Percentiles rank a stretch among this genome's conserved stretches.
These are phyloP conservation scores for Monilinia fructicola DNA, from an alignment of 2,329 filamentous ascomycete species.

Conservation along the genomic window DNA sequence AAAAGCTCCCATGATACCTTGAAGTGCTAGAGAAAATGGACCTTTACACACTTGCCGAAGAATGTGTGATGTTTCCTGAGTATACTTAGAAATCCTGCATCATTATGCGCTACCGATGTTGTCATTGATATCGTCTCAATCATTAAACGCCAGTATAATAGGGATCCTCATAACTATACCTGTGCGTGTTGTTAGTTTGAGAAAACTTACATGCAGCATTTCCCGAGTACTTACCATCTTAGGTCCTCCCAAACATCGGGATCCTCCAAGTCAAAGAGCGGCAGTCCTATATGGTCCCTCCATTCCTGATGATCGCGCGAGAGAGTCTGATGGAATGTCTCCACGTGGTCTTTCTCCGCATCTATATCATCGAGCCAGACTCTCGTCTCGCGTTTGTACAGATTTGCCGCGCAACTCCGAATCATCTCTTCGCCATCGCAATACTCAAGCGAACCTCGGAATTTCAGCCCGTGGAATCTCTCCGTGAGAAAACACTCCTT, in stretches of 20 bases:
- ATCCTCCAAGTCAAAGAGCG: background rate
- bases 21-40: background rate
- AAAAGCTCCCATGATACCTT: background rate
- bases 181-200: background rate
- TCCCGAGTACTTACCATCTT: too few relatives aligned
- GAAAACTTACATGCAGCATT: too few relatives aligned
- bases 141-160: background rate
- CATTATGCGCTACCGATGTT: background rate
- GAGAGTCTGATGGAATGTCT: background rate
- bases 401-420: too few relatives aligned
- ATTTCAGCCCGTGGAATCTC: background rate
- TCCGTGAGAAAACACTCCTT: background rate
- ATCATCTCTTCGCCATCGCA: too few relatives aligned
- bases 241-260: background rate
- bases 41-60: background rate
- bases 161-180: background rate
- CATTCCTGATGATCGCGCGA: background rate
- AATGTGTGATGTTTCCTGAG: too few relatives aligned
- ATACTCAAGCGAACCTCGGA: background rate
- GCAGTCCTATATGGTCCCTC: background rate
- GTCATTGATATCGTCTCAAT: fast-evolving
- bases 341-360: background rate
- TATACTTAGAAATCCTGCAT: background rate
- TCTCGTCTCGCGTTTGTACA: slow-evolving; percentile 1
- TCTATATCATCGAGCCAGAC: background rate